Evolutionary conservation across 768 basidiomycete genomes (phyloP).

Genomic region (Pholiota microspora): DNA sequence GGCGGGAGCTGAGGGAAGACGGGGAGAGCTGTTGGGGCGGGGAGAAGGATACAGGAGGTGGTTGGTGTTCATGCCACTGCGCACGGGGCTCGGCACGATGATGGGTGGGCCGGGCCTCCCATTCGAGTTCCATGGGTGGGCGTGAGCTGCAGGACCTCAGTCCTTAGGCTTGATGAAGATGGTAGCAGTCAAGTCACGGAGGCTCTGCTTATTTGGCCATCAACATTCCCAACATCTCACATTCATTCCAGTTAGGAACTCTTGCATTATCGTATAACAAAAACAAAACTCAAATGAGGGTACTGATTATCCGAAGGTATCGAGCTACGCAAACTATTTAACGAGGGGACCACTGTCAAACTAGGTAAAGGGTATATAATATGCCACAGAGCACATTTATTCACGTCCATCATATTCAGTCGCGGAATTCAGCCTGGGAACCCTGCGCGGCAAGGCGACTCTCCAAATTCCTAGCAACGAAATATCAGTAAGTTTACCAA

Average conservation of each 20-base stretch:
- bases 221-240: conserved; percentile 16
- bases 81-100: conserved; percentile 23
- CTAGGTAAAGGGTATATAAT: conserved; percentile 24
- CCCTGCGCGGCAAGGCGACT: conserved; percentile 89
- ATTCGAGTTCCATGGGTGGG: conserved; percentile 36
- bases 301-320: conserved; percentile 31
- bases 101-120: conserved; percentile 30
- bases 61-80: conserved; percentile 34
- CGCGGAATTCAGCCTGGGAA: conserved; percentile 76
- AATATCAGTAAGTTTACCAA: conserved; percentile 2
- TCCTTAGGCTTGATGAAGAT: conserved; percentile 6
- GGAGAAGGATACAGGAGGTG: conserved; percentile 27
- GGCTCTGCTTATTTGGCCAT: conserved; percentile 22
- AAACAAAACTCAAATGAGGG: conserved; percentile 26
- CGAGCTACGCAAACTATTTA: conserved; percentile 13
- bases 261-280: conserved; percentile 24
- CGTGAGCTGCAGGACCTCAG: conserved; percentile 7
- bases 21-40: conserved; percentile 28
- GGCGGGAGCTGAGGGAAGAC: conserved; percentile 31
- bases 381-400: conserved; percentile 8
- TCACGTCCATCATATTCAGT: conserved; percentile 33
- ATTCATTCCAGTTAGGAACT: conserved; percentile 15
- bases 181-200: not conserved
- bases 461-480: conserved; percentile 68
- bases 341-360: conserved; percentile 21